Percentiles rank a stretch among this genome's conserved stretches.
Conservation (phyloP, 169 alveolate genomes). For the Eimeria necatrix region DNA sequence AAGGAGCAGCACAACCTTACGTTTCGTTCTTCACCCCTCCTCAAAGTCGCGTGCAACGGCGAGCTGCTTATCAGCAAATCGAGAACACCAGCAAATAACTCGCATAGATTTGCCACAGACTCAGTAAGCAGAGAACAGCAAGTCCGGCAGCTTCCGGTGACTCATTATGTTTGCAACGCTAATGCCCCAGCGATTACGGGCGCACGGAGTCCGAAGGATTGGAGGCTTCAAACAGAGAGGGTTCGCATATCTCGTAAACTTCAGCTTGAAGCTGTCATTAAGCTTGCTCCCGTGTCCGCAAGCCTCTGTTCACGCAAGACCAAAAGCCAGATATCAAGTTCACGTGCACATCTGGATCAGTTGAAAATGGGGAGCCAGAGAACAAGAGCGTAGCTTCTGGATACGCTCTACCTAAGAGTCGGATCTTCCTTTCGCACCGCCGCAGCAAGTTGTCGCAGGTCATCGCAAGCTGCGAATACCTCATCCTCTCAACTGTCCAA, state of each 20-base stretch:
- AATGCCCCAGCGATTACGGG: background rate
- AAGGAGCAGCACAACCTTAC: too few species aligned
- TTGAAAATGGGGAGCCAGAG: background rate
- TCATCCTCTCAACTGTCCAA: slow-evolving; percentile 66
- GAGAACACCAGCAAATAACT: too few species aligned
- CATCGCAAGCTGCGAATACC: background rate
- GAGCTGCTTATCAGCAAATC: too few species aligned
- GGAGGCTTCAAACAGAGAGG: background rate
- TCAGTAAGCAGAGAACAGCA: background rate
- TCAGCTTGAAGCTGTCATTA: background rate
- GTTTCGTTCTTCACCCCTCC: too few species aligned
- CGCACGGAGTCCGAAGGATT: background rate
- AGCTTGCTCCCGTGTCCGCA: background rate
- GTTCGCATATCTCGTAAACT: too few species aligned
- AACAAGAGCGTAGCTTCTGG: background rate
- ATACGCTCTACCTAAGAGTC: background rate
- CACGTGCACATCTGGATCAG: background rate
- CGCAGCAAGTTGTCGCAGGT: background rate
- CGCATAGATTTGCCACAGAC: background rate
- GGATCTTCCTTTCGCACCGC: background rate
- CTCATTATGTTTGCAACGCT: too few species aligned
- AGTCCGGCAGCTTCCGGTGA: background rate
- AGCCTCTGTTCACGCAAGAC: background rate
- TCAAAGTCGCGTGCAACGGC: too few species aligned
- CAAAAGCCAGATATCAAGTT: background rate